Evolutionary conservation across 257 asterid species (phyloP), one percentile per base, ranked within the genome.

Genomic region (Paulownia fortunei): DNA sequence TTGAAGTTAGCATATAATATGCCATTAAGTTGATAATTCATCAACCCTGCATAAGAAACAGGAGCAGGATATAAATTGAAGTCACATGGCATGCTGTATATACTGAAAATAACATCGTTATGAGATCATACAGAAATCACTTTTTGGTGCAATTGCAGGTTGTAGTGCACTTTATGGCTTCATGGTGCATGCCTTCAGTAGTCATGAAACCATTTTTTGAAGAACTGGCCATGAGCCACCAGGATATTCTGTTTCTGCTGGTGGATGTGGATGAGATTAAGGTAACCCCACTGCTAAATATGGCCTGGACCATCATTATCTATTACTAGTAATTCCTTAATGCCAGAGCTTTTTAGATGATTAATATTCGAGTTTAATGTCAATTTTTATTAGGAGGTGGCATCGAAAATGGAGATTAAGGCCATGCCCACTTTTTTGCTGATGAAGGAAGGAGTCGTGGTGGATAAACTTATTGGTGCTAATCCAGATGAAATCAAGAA

Each of bases 381-480:
- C 21, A 30, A 8, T 36, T 0, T 39, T 65, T 13, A 11, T 4
- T 58, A 86, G 89, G 86, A 75, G 63, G 85, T 86, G 68, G 84
- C 89, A 26, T 70, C 82, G 1, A 81, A 78, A 64, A 83, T 80
- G 79, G 82, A 80, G 83, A 60, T 86, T 8, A 86, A 83, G 71
- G 87, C 87, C 27, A 86, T 86, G 89, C 89, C 87, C 26, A 86
- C 89, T 2, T 86, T 86, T 55, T 30, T 83, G 61, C 55, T 86
- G 82, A 26, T 86, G 42, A 86, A 83, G 74, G 82, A 12, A 61
- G 87, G 87, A n/a, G 80, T 21, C 3, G 78, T 74, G 24, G 82
- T 81, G 56, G 87, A 78, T 56, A 86, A 72, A 66, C 34, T 86
- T 6, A 54, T 86, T 26, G 89, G 87, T 42, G 89, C 89, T 32